phyloP scores from a whole-genome alignment of 768 basidiomycete genomes.

The Leccinum variicolor region DNA sequence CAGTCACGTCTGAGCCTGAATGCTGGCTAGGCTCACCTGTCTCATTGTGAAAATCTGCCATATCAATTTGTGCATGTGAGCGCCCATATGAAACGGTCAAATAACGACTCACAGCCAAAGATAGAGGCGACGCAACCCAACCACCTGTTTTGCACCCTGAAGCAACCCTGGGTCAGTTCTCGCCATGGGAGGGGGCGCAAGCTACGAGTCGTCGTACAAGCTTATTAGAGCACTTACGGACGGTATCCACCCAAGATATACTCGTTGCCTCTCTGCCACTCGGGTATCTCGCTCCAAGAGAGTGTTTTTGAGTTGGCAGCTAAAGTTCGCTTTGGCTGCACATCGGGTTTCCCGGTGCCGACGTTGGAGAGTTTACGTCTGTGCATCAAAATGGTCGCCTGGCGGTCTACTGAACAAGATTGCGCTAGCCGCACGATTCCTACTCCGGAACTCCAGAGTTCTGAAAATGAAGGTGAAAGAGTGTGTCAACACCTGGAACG shows the following conservation, averaged over 20 bases:
- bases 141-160: slow-evolving; percentile 60
- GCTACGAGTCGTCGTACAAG: neutral
- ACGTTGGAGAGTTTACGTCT: slow-evolving; percentile 13
- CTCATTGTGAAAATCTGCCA: slow-evolving; percentile 73
- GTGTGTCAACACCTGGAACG: neutral
- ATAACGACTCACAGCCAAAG: slow-evolving; percentile 55
- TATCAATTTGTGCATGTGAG: slow-evolving; percentile 19
- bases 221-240: slow-evolving; percentile 40
- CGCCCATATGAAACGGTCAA: slow-evolving; percentile 9
- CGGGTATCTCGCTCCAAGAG: slow-evolving; percentile 57
- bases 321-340: neutral
- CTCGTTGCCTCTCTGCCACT: slow-evolving; percentile 74
- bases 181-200: slow-evolving; percentile 2
- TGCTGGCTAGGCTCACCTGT: slow-evolving; percentile 44
- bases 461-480: slow-evolving; percentile 6
- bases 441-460: neutral
- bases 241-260: slow-evolving; percentile 69
- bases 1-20: slow-evolving; percentile 1
- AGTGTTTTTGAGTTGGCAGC: slow-evolving; percentile 27
- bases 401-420: neutral
- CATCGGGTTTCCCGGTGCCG: neutral
- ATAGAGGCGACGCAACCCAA: slow-evolving; percentile 59
- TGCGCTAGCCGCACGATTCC: neutral
- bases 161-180: neutral
- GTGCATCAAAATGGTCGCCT: slow-evolving; percentile 13